phyloP scores from a whole-genome alignment of 495 filamentous ascomycete species.

The Sordaria brevicollis region DNA sequence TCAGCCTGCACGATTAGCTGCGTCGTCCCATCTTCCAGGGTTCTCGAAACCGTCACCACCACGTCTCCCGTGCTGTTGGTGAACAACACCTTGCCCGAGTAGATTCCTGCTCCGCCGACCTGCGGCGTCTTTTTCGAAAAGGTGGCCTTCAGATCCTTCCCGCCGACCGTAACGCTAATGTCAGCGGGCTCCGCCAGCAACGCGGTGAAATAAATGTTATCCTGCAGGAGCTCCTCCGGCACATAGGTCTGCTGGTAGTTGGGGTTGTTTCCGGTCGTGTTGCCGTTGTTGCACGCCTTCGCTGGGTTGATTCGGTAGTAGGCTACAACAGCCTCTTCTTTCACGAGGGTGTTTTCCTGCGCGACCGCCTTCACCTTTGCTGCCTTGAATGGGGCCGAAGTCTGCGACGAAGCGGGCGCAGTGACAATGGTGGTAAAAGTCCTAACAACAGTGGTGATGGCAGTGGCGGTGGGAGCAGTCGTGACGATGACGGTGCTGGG shows the following conservation, averaged over 20 bases:
- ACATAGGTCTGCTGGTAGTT: constrained; percentile 4
- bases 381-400: background rate
- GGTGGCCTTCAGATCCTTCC: background rate
- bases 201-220: constrained; percentile 15
- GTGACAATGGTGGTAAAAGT: background rate
- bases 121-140: constrained; percentile 1
- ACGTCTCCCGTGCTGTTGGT: constrained; percentile 10
- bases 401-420: background rate
- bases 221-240: constrained; percentile 6
- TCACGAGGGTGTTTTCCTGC: background rate
- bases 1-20: background rate
- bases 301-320: constrained; percentile 13
- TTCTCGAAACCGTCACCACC: constrained; percentile 6
- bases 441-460: background rate
- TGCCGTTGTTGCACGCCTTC: constrained; percentile 9
- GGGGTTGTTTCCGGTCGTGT: constrained; percentile 9
- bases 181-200: constrained; percentile 9
- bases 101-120: constrained; percentile 6
- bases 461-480: background rate
- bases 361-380: background rate
- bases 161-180: constrained; percentile 10
- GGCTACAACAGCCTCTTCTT: constrained; percentile 2
- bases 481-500: background rate
- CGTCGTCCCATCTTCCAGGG: background rate
- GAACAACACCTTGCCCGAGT: constrained; percentile 12